Conservation (phyloP, 148 eudicot genomes). For the Vaccinium myrtillus region DNA sequence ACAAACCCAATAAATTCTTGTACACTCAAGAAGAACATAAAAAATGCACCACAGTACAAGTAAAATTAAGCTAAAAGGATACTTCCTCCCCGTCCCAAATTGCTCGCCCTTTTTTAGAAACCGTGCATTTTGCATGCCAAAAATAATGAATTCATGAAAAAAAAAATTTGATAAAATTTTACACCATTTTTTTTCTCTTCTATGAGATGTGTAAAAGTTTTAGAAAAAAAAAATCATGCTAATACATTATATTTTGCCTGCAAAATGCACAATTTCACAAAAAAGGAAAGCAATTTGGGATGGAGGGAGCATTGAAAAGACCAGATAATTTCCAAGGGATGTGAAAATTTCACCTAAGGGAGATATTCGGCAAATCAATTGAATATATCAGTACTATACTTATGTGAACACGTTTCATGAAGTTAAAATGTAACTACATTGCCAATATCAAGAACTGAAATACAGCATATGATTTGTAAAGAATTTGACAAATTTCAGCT, state of each 20-base stretch:
- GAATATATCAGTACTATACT: no score
- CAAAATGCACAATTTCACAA: no score
- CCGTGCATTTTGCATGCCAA: no score
- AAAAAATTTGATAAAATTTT: no score
- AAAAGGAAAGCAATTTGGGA: no score
- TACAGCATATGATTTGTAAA: not conserved
- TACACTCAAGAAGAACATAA: not conserved
- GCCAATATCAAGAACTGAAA: not conserved
- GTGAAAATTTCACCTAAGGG: not conserved
- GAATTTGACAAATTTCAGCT: not conserved
- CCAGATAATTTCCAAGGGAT: not conserved
- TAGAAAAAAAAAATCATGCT: no score
- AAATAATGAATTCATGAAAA: no score
- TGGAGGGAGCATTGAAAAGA: not conserved
- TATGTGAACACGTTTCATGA: not conserved
- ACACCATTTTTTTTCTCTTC: no score
- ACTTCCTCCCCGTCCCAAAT: no score
- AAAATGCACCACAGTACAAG: not conserved
- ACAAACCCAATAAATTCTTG: not conserved
- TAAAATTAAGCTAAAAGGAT: not conserved
- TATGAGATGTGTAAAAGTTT: no score
- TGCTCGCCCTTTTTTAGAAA: no score
- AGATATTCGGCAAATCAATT: not conserved
- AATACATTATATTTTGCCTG: no score
- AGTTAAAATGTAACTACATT: not conserved